Base-by-base conservation (phyloP, 345 rosid species). In the Excoecaria agallocha region DNA sequence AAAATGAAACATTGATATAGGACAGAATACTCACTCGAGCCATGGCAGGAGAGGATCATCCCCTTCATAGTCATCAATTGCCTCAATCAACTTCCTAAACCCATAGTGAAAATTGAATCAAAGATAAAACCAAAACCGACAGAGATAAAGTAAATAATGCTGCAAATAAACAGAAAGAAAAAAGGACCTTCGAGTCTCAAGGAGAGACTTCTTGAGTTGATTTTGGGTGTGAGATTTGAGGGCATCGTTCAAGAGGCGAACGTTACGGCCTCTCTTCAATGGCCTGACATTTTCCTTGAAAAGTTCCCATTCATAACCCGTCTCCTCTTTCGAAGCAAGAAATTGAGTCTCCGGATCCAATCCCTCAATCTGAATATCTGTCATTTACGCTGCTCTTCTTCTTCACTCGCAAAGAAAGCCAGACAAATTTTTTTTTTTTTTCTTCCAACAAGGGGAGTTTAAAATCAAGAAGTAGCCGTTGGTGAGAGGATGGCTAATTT, bases 211-310 rank as follows among this genome's bases (percentile, higher is more conserved):
- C 84, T 82, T 85, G 75, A 86, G 84, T 54, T 80, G 87, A 68
- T 69, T 63, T 75, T 82, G 68, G 58, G 83, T 52, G 68, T 91
- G 91, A 50, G 97, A 89, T 77, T 83, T 86, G 73, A 94, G 98
- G 65, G 97, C 83, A 19, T 87, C 75, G 80, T 92, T 94, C 63
- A 94, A 84, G 74, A 88, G 79, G 49, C 77, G 22, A 70, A 94
- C 84, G 37, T 90, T 88, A 66, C 98, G 96, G 24, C 98, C 98
- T 74, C 98, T 81, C 87, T 92, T 92, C 57, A 94, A 73, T 0
- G 97, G 97, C 71, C 94, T 79, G 8, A 94, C 91, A 79, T 94
- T 94, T 70, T 94, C 98, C 77, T 94, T 94, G 86, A 82, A 94
- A 48, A 88, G 86, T 76, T 94, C 97, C 98, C 98, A 94, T 79